phyloP scores from a whole-genome alignment of 345 rosid genomes.

The Lepidium aucheri region DNA sequence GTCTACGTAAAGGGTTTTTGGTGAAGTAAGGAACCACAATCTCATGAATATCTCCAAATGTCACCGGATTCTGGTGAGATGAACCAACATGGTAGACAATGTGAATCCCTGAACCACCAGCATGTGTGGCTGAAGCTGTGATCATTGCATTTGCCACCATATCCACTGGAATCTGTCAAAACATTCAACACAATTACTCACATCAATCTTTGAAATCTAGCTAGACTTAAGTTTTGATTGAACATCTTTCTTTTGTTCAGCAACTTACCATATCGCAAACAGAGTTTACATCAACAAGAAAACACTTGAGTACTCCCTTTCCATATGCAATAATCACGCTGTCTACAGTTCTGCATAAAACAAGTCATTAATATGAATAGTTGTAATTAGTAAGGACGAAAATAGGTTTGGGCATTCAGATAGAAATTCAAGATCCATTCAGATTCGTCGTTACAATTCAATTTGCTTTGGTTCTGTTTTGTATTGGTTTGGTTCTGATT shows the following conservation, averaged over 20 bases:
- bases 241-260: not conserved
- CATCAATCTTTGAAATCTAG: not conserved
- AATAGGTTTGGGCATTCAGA: no score
- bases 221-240: not conserved
- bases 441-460: no score
- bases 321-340: constrained; percentile 33
- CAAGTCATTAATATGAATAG: not conserved
- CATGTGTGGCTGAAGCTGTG: constrained; percentile 2
- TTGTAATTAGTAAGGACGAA: not conserved
- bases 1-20: constrained; percentile 15
- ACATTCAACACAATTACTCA: constrained; percentile 1
- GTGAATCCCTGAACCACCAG: constrained; percentile 6
- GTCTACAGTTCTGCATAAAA: constrained; percentile 51
- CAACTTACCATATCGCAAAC: constrained; percentile 40
- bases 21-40: constrained; percentile 13
- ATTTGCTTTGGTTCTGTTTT: no score
- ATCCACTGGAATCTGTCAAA: constrained; percentile 27
- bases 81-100: constrained; percentile 27
- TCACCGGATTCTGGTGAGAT: constrained; percentile 17
- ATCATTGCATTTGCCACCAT: constrained; percentile 30
- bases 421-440: no score
- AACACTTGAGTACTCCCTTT: constrained; percentile 39
- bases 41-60: constrained; percentile 8
- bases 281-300: constrained; percentile 26
- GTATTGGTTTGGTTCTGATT: no score